These are phyloP conservation scores for Phaeosphaeriaceae sp. DNA, from an alignment of 2,329 filamentous ascomycete species.

Conservation along the genomic window DNA sequence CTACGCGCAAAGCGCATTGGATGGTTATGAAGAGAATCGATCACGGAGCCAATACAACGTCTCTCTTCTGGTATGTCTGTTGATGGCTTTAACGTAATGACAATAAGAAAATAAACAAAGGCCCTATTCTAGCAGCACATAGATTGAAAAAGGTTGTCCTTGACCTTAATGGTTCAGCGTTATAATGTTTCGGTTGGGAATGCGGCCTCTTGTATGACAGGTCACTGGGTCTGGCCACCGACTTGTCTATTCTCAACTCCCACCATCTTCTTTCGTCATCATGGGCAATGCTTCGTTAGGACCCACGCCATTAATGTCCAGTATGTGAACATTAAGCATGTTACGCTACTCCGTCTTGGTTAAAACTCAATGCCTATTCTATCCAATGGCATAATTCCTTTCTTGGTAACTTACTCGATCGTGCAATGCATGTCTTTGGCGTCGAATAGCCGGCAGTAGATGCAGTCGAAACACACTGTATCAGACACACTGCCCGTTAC, in stretches of 20 bases:
- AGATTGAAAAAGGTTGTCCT: too few species aligned
- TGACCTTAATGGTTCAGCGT: too few species aligned
- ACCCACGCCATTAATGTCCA: too few species aligned
- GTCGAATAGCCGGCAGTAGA: neutral
- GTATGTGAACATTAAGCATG: too few species aligned
- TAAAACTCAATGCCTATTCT: too few species aligned
- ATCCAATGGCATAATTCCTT: neutral
- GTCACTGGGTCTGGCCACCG: neutral
- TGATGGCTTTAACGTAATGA: neutral
- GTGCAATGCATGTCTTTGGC: neutral
- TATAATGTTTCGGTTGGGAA: too few species aligned
- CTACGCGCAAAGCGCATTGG: constrained; percentile 38
- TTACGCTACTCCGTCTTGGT: too few species aligned
- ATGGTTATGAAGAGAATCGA: constrained; percentile 28
- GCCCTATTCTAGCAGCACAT: too few species aligned
- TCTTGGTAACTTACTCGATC: neutral
- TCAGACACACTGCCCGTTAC: neutral
- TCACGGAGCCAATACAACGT: neutral
- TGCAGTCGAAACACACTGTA: neutral
- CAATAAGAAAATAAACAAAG: neutral
- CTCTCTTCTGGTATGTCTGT: neutral
- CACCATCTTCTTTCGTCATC: too few species aligned
- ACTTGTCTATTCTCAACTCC: neutral
- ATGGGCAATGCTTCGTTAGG: neutral
- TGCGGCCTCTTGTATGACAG: too few species aligned